Evolutionary conservation across 345 rosid species (phyloP), one percentile per base, ranked within the genome.

Genomic region (Eucalyptus cloeziana): DNA sequence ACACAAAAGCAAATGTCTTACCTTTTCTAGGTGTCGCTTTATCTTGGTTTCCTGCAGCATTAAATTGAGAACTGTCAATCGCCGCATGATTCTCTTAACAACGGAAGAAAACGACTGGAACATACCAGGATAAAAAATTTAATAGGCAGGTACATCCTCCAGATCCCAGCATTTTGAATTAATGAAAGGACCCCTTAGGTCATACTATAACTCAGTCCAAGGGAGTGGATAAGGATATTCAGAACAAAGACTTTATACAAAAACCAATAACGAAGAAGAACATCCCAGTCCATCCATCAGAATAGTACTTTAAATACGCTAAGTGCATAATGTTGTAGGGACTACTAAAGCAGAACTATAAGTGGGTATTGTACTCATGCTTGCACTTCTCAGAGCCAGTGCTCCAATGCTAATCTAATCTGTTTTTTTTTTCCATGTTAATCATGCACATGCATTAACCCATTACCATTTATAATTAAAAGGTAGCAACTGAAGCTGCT

Each of bases 51-150:
- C n/a, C 94, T 94, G 92, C 90, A 92, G 58, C 30, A 87, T 49
- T 87, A 85, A 87, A 92, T 54, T 14, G 27, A 86, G 89, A 91
- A 88, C 76, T 56, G 69, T 92, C 86, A 92, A 93, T 67, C 33
- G 11, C 5, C 2, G 3, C 22, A 31, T 3, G 19, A 69, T 69
- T 69, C 80, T 69, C 80, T 16, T 8, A 69, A 69, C 24, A 31
- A 8, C 24, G 24, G 43, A 69, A 33, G 80, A 31, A 69, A 69
- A 67, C 5, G 3, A 69, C 22, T 33, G 80, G 43, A 31, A 8
- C 80, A 31, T 17, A 37, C 24, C 22, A 2, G 3, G 12, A 69
- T 33, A 2, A 33, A 22, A 19, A 69, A 69, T 31, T 69, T 31
- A 16, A 69, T 69, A 69, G 0, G 43, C 44, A 69, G 80, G 9